A percentile compares a stretch with the other conserved stretches of the same genome.
Evolutionary conservation across 768 basidiomycete species (phyloP).

Genomic region (Pleurotus salmoneostramineus): DNA sequence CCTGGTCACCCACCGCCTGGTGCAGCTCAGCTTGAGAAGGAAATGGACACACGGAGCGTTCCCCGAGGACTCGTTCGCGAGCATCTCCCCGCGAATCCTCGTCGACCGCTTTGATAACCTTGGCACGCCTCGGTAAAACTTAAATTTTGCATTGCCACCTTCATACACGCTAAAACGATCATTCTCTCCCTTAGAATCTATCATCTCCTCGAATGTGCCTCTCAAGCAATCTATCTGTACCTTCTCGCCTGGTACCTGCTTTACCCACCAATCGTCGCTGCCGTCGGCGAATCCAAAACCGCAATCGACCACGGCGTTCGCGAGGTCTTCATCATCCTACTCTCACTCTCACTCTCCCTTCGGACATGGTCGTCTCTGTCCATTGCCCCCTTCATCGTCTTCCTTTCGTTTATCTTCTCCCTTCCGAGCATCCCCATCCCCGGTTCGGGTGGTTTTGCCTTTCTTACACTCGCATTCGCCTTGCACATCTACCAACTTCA

Average conservation of each 20-base stretch:
- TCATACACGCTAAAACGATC: not conserved
- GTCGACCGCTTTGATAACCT: slow-evolving; percentile 28
- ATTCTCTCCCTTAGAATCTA: slow-evolving; percentile 26
- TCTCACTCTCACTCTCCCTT: slow-evolving; percentile 31
- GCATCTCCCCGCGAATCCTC: slow-evolving; percentile 10
- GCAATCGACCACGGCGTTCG: slow-evolving; percentile 23
- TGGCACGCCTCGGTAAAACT: slow-evolving; percentile 41
- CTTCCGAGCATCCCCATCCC: slow-evolving; percentile 42
- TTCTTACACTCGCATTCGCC: slow-evolving; percentile 35
- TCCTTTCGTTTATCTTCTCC: slow-evolving; percentile 34
- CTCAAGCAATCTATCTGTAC: slow-evolving; percentile 34
- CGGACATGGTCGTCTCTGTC: slow-evolving; percentile 26
- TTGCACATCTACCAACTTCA: slow-evolving; percentile 44
- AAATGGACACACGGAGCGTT: slow-evolving; percentile 34
- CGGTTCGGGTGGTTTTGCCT: slow-evolving; percentile 31
- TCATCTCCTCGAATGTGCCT: slow-evolving; percentile 38
- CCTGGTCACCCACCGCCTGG: slow-evolving; percentile 36
- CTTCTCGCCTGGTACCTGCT: slow-evolving; percentile 37
- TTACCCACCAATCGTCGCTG: slow-evolving; percentile 32
- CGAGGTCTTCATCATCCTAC: slow-evolving; percentile 32
- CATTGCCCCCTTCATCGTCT: slow-evolving; percentile 31
- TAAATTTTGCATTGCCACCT: not conserved
- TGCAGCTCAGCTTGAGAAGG: slow-evolving; percentile 31
- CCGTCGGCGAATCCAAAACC: slow-evolving; percentile 12
- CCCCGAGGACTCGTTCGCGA: not conserved